Conservation (phyloP, 2,329 filamentous ascomycete species). For the Fusarium staphyleae region DNA sequence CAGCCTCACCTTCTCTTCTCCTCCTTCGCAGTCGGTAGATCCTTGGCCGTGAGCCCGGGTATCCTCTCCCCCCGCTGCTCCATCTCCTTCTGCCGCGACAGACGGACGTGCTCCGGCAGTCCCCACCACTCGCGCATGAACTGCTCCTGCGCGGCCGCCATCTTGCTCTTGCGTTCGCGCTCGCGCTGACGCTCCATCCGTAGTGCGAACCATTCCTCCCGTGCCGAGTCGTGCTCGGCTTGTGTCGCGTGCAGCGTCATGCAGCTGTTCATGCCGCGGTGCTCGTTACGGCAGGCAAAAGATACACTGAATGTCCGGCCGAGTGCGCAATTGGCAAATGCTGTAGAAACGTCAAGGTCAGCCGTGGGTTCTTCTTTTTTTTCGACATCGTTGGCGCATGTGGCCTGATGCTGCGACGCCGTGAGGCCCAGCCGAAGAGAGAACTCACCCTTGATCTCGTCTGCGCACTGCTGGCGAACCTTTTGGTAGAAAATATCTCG, state of each 20-base stretch:
- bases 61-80: conserved; percentile 59
- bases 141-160: conserved; percentile 68
- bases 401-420: conserved; percentile 9
- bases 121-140: conserved; percentile 75
- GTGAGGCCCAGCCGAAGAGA: neutral
- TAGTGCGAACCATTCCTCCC: conserved; percentile 90
- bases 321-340: conserved; percentile 89
- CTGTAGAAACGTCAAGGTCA: conserved; percentile 53
- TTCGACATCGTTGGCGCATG: neutral
- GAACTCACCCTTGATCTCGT: conserved; percentile 75
- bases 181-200: conserved; percentile 74
- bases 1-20: conserved; percentile 14
- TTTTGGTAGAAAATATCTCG: conserved; percentile 81
- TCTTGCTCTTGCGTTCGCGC: conserved; percentile 67
- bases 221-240: conserved; percentile 83
- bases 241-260: conserved; percentile 89
- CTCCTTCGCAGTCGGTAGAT: conserved; percentile 24
- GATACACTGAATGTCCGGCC: conserved; percentile 87
- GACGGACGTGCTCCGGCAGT: conserved; percentile 62
- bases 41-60: conserved; percentile 57
- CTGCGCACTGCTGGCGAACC: conserved; percentile 76
- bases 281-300: conserved; percentile 82
- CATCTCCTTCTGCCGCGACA: conserved; percentile 58
- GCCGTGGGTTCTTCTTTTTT: neutral
- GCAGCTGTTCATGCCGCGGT: conserved; percentile 89